Evolutionary conservation across 176 grass and related monocot species (phyloP).

Genomic region (Thinopyrum elongatum): DNA sequence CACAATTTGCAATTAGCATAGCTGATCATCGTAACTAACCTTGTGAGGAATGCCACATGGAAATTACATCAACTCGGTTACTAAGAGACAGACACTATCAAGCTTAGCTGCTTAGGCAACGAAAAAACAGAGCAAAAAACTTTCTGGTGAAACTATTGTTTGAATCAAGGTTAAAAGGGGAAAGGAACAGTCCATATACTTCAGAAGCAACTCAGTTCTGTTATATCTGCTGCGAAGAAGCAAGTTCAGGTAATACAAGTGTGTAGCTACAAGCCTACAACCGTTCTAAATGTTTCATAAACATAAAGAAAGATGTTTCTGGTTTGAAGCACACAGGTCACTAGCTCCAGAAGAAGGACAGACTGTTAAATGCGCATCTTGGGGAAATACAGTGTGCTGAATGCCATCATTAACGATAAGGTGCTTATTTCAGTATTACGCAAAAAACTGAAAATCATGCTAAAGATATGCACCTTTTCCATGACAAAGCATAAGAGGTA

Average conservation of each 20-base stretch:
- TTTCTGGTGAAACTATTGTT: neutral
- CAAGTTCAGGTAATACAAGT: neutral
- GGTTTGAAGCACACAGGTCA: neutral
- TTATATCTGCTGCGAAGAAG: neutral
- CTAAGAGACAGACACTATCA: neutral
- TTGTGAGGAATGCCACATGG: neutral
- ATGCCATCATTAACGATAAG: neutral
- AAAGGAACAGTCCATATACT: neutral
- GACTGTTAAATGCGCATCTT: neutral
- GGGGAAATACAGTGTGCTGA: neutral
- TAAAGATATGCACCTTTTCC: slow-evolving; percentile 69
- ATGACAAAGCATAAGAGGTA: slow-evolving; percentile 95
- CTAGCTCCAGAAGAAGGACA: neutral
- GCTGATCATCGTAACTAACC: neutral
- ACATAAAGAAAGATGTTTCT: neutral
- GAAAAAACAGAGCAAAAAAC: neutral
- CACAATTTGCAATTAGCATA: neutral
- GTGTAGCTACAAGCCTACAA: neutral
- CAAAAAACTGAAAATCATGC: neutral
- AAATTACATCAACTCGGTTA: neutral
- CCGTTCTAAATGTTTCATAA: neutral
- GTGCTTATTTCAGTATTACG: slow-evolving; percentile 3
- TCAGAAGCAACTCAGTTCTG: neutral
- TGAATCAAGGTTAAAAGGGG: neutral
- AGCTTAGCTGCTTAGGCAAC: neutral